These are phyloP conservation scores for Aureobasidium sp. DNA, from an alignment of 2,329 filamentous ascomycete genomes.

Conservation along the genomic window DNA sequence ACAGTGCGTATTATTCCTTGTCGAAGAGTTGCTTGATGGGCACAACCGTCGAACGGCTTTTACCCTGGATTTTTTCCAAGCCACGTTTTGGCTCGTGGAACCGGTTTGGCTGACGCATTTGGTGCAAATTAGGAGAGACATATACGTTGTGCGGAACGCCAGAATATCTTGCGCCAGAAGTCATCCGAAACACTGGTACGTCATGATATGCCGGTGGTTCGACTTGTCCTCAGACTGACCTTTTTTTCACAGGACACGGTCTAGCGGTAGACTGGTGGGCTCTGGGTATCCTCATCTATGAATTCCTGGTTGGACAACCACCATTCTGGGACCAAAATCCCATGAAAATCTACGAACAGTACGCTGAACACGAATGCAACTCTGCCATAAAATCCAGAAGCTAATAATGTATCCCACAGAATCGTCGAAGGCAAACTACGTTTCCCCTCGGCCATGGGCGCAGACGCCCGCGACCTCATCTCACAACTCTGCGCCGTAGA, in stretches of 20 bases:
- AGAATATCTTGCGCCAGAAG: conserved; percentile 77
- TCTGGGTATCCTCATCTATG: conserved; percentile 74
- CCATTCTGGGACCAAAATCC: conserved; percentile 84
- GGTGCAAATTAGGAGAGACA: conserved; percentile 52
- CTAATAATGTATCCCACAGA: conserved; percentile 39
- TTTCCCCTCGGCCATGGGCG: conserved; percentile 63
- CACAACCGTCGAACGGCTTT: neutral
- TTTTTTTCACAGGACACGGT: conserved; percentile 48
- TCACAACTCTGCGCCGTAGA: conserved; percentile 70
- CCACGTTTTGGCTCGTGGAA: neutral
- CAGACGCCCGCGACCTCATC: conserved; percentile 67
- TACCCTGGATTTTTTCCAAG: neutral
- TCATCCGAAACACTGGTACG: conserved; percentile 70
- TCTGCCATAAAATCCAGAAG: too few species aligned
- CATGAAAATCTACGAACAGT: conserved; percentile 75
- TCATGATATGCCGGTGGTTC: neutral
- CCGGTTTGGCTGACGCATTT: neutral
- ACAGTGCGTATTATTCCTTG: conserved; percentile 32
- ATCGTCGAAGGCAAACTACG: conserved; percentile 72
- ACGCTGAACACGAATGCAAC: conserved; percentile 18
- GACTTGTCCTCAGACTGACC: neutral
- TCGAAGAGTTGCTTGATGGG: neutral
- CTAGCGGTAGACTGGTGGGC: conserved; percentile 83
- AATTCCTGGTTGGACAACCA: conserved; percentile 77
- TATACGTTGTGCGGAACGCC: conserved; percentile 80